Percentiles rank a stretch among this genome's conserved stretches.
Evolutionary conservation across 2,329 filamentous ascomycete species (phyloP).

Genomic region (Coniochaeta sp.): DNA sequence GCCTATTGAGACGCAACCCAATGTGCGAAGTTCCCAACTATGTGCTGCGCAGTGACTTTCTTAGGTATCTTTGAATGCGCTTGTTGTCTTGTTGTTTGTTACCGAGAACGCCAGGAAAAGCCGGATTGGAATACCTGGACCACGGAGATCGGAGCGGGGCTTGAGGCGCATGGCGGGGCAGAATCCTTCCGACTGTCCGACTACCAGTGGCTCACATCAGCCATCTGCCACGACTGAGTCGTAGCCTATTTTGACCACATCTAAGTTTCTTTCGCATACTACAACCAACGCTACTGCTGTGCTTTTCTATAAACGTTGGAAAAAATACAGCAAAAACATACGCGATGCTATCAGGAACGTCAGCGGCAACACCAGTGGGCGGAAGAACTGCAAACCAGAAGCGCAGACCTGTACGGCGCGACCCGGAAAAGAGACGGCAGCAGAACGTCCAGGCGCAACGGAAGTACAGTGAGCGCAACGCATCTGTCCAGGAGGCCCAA

Average conservation of each 20-base stretch:
- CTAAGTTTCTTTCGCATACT: neutral
- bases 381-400: neutral
- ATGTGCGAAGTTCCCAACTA: no score
- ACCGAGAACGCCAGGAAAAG: neutral
- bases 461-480: constrained; percentile 15
- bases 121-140: no score
- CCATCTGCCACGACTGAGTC: neutral
- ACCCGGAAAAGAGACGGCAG: constrained; percentile 15
- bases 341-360: neutral
- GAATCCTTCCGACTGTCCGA: neutral
- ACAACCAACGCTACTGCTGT: neutral
- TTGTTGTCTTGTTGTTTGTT: neutral
- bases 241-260: neutral
- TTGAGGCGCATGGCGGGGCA: neutral
- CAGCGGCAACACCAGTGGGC: neutral
- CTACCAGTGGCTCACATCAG: neutral
- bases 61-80: no score
- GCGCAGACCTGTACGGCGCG: constrained; percentile 9
- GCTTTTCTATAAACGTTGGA: no score
- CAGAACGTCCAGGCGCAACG: constrained; percentile 16
- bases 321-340: neutral
- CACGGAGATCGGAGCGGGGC: no score
- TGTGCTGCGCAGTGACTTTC: no score
- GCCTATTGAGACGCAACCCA: no score
- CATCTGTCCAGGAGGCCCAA: neutral